Evolutionary conservation across 2,329 filamentous ascomycete species (phyloP).

Genomic region (Celoporthe dispersa): DNA sequence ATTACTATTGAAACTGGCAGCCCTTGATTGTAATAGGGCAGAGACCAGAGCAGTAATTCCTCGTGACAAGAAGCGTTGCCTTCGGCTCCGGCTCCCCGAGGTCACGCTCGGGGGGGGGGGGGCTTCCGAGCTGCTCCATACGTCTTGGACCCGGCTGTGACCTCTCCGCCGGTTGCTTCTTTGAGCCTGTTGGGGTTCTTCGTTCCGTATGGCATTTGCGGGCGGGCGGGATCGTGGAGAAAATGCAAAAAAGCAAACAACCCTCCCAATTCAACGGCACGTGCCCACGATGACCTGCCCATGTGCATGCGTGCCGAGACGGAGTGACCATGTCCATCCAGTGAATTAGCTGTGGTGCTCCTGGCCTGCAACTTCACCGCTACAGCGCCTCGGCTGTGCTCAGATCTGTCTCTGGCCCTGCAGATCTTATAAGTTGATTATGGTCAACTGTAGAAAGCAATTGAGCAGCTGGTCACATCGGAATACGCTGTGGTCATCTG

Average conservation of each 20-base stretch:
- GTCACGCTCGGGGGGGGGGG: too few species aligned
- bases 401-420: too few species aligned
- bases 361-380: too few species aligned
- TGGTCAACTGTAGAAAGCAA: too few species aligned
- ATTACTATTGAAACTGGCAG: background rate
- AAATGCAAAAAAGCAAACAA: background rate
- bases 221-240: background rate
- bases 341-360: too few species aligned
- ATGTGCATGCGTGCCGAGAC: too few species aligned
- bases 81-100: background rate
- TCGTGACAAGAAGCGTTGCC: background rate
- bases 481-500: too few species aligned
- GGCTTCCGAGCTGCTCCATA: background rate
- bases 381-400: too few species aligned
- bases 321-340: too few species aligned
- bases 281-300: background rate
- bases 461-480: too few species aligned
- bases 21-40: background rate
- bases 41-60: background rate
- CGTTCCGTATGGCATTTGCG: background rate
- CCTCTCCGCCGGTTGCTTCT: background rate
- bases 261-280: too few species aligned
- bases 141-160: background rate
- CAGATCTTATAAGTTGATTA: too few species aligned
- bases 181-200: background rate